These are phyloP conservation scores for Citrus reticulata DNA, from an alignment of 345 rosid genomes.

Conservation along the genomic window DNA sequence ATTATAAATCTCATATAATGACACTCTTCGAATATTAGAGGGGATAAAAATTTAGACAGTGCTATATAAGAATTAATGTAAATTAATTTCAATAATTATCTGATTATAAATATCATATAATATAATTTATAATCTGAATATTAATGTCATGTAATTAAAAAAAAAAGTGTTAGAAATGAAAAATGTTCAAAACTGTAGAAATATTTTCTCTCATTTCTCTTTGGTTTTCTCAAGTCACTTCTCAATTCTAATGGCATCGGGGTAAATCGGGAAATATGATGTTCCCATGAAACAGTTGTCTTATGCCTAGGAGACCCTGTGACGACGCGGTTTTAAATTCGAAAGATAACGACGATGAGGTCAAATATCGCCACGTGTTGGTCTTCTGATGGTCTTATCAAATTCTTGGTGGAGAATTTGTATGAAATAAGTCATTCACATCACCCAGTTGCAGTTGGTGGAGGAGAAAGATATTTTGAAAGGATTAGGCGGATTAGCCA, in stretches of 20 bases:
- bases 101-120: no score
- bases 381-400: background rate
- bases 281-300: background rate
- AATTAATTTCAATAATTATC: fast-evolving
- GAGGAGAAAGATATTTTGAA: constrained; percentile 9
- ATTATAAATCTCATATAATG: no score
- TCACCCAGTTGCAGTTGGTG: background rate
- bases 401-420: constrained; percentile 22
- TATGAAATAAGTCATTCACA: background rate
- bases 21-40: no score
- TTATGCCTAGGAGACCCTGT: background rate
- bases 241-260: background rate
- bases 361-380: constrained; percentile 11
- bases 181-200: background rate
- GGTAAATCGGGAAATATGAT: background rate
- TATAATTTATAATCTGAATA: fast-evolving
- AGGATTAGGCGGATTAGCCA: background rate
- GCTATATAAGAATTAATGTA: no score
- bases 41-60: fast-evolving
- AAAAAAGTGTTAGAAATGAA: no score
- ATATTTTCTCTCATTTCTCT: background rate
- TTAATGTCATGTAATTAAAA: no score
- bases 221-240: background rate
- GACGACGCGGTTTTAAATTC: background rate
- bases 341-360: constrained; percentile 5